phyloP scores from a whole-genome alignment of 2,329 filamentous ascomycete species.

The Pseudogymnoascus sp. region DNA sequence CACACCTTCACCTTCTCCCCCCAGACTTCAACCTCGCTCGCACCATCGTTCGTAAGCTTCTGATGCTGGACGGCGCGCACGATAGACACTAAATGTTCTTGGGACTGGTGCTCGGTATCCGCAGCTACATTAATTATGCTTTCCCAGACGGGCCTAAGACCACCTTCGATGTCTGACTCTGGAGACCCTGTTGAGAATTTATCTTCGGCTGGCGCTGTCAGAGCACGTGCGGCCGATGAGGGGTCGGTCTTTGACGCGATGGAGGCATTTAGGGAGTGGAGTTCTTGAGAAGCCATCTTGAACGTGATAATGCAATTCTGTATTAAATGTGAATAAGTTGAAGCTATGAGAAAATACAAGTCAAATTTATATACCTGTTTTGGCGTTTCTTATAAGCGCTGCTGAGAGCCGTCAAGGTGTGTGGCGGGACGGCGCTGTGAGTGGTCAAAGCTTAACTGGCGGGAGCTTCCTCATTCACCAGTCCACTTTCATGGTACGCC shows the following conservation, averaged over 20 bases:
- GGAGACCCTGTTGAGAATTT: conserved; percentile 34
- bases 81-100: conserved; percentile 24
- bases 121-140: conserved; percentile 23
- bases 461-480: conserved; percentile 2
- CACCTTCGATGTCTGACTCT: conserved; percentile 57
- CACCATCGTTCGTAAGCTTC: conserved; percentile 14
- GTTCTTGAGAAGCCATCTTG: neutral
- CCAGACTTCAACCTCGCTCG: conserved; percentile 21
- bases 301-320: no score
- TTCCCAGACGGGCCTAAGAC: conserved; percentile 57
- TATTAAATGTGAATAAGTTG: no score
- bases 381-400: neutral
- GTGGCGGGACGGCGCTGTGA: neutral
- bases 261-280: neutral
- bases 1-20: conserved; percentile 23
- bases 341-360: no score
- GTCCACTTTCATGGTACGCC: neutral
- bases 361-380: no score
- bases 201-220: neutral
- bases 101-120: conserved; percentile 20
- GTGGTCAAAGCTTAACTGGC: neutral
- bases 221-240: neutral
- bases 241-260: neutral
- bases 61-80: conserved; percentile 21
- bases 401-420: neutral